A percentile compares a stretch with the other conserved stretches of the same genome.
Conservation (phyloP, 345 rosid species). For the Eucalyptus cloeziana region DNA sequence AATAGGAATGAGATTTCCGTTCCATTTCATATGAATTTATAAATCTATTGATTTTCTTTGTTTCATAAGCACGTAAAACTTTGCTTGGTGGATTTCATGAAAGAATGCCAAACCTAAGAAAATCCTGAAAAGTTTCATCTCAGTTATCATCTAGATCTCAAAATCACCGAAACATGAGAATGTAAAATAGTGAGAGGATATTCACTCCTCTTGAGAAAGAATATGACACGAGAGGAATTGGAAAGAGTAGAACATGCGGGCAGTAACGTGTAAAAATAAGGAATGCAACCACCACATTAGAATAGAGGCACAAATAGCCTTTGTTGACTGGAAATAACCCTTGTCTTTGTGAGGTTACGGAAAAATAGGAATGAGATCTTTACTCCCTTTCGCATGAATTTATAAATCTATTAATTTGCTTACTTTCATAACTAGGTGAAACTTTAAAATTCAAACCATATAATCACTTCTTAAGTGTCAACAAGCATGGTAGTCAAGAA, state of each 20-base stretch:
- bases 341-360: no score
- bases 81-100: no score
- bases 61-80: neutral
- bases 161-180: no score
- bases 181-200: no score
- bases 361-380: neutral
- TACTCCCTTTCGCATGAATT: neutral
- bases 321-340: rapidly evolving
- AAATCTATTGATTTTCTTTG: neutral
- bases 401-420: neutral
- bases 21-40: neutral
- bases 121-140: no score
- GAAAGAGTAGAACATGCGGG: no score
- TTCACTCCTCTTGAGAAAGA: no score
- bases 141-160: rapidly evolving
- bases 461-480: neutral
- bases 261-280: no score
- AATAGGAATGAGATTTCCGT: neutral
- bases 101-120: no score
- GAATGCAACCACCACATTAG: rapidly evolving
- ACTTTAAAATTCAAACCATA: neutral
- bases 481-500: neutral
- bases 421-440: neutral
- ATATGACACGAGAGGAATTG: no score
- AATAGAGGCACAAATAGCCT: rapidly evolving